Percentiles rank a stretch among this genome's conserved stretches.
Conservation (phyloP, 2,329 filamentous ascomycete species). For the Cladophialophora chaetospira region DNA sequence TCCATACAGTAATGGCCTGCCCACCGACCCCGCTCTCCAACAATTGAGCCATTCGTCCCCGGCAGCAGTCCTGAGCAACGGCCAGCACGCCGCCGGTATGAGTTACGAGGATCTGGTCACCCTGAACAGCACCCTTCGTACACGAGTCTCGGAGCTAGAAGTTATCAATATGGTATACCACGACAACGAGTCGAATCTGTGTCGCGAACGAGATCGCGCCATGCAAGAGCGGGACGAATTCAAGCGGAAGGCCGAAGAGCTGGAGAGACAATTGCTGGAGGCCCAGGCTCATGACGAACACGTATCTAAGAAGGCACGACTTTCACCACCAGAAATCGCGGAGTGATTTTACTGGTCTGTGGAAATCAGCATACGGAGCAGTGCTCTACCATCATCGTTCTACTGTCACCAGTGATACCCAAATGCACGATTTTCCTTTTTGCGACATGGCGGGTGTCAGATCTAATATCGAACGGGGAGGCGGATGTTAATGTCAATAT, state of each 20-base stretch:
- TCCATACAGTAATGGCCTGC: conserved; percentile 62
- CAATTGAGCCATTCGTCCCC: conserved; percentile 63
- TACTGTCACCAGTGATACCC: conserved; percentile 26
- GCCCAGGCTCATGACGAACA: conserved; percentile 21
- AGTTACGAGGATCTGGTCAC: conserved; percentile 74
- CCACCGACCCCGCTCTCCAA: conserved; percentile 53
- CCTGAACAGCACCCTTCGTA: conserved; percentile 85
- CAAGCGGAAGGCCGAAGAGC: conserved; percentile 78
- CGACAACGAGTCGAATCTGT: conserved; percentile 58
- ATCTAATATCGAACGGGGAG: too few species aligned
- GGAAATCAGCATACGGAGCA: conserved; percentile 1
- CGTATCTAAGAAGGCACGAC: conserved; percentile 28
- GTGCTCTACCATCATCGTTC: conserved; percentile 9
- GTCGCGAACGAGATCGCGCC: conserved; percentile 71
- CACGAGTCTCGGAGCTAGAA: conserved; percentile 90
- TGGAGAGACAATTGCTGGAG: conserved; percentile 59
- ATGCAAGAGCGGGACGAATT: conserved; percentile 78
- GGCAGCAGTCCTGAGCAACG: conserved; percentile 58
- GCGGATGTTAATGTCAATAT: too few species aligned
- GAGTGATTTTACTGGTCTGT: conserved; percentile 5
- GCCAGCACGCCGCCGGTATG: conserved; percentile 69
- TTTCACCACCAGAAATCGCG: conserved; percentile 21
- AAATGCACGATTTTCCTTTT: conserved; percentile 25
- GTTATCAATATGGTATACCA: conserved; percentile 73
- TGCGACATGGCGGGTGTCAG: background rate